Evolutionary conservation across 768 basidiomycete species (phyloP).

Genomic region (Lactarius hengduanensis): DNA sequence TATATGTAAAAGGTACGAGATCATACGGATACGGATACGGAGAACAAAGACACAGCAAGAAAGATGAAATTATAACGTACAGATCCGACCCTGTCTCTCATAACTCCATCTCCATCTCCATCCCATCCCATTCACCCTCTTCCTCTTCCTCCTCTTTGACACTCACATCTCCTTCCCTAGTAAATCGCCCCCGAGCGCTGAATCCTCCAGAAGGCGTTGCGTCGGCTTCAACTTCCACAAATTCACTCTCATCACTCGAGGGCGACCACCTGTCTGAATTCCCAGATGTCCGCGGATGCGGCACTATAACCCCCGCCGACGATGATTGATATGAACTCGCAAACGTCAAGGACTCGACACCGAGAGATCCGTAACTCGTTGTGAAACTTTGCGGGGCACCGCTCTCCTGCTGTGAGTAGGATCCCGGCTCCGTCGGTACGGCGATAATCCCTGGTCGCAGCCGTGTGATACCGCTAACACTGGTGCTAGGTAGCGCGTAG

Average conservation of each 20-base stretch:
- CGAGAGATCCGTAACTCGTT: slow-evolving; percentile 40
- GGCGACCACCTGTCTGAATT: slow-evolving; percentile 41
- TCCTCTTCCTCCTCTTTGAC: slow-evolving; percentile 45
- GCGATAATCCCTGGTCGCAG: slow-evolving; percentile 57
- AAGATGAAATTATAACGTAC: slow-evolving; percentile 15
- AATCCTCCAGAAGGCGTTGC: slow-evolving; percentile 28
- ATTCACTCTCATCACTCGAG: slow-evolving; percentile 39
- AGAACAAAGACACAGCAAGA: slow-evolving; percentile 10
- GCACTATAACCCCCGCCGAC: slow-evolving; percentile 15
- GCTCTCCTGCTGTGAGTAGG: slow-evolving; percentile 9
- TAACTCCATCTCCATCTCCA: slow-evolving; percentile 75
- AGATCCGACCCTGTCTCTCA: slow-evolving; percentile 21
- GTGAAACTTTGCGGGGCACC: slow-evolving; percentile 11
- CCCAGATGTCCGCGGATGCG: slow-evolving; percentile 21
- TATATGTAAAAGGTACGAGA: not conserved
- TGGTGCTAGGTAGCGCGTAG: slow-evolving; percentile 49
- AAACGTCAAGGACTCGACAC: slow-evolving; percentile 36
- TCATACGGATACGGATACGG: not conserved
- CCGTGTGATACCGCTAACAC: slow-evolving; percentile 49
- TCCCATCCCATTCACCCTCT: slow-evolving; percentile 48
- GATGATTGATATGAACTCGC: slow-evolving; percentile 27
- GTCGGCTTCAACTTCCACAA: slow-evolving; percentile 27
- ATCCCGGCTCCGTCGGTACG: slow-evolving; percentile 35
- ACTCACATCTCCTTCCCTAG: slow-evolving; percentile 45
- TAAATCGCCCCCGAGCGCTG: slow-evolving; percentile 31